phyloP scores from a whole-genome alignment of 257 asterid species.

The Solanum corneliomulleri region DNA sequence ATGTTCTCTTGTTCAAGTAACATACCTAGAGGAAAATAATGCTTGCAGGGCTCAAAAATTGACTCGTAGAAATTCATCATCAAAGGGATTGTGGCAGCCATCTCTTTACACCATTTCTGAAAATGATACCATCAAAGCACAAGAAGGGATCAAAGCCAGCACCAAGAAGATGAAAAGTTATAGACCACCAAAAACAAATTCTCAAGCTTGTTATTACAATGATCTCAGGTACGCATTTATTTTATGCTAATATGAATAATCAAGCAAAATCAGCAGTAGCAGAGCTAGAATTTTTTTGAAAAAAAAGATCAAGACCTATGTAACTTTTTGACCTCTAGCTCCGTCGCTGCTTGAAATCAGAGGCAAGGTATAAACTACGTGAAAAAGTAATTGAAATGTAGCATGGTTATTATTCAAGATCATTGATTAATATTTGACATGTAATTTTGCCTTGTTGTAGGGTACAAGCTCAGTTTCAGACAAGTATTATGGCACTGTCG shows the following conservation, averaged over 20 bases:
- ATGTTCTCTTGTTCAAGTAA: background rate
- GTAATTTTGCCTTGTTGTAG: background rate
- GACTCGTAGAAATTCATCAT: background rate
- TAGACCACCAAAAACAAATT: background rate
- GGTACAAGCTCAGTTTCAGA: background rate
- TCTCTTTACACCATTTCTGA: slow-evolving; percentile 2
- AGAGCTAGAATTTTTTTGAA: no score
- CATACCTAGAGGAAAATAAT: background rate
- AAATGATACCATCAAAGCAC: background rate
- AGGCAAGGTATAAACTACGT: background rate
- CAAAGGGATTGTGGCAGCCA: slow-evolving; percentile 6
- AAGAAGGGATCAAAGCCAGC: background rate
- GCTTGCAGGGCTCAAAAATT: background rate
- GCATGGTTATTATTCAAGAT: background rate
- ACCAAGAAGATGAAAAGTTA: background rate
- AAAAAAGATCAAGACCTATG: background rate
- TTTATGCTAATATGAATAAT: background rate
- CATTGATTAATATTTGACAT: background rate
- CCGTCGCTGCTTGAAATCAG: background rate
- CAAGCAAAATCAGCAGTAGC: background rate
- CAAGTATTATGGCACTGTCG: background rate
- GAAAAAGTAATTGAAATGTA: background rate
- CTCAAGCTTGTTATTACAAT: background rate
- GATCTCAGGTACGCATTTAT: background rate
- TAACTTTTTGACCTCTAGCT: background rate